A percentile compares a stretch with the other conserved stretches of the same genome.
Conservation (phyloP, 768 basidiomycete genomes). For the Mycena olivaceomarginata region DNA sequence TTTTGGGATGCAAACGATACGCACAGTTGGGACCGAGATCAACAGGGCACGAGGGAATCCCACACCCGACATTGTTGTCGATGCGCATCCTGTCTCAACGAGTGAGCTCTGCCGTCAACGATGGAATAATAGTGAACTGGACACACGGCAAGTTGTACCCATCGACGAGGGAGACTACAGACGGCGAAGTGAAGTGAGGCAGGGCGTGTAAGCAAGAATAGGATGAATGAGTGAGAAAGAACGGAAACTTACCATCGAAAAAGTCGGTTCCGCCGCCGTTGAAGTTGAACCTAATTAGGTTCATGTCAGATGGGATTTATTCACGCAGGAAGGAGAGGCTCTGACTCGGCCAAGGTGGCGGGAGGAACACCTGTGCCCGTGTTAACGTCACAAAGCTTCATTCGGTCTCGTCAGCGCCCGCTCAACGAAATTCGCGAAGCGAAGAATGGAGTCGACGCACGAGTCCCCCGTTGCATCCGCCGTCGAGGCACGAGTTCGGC, state of each 20-base stretch:
- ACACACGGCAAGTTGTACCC: constrained; percentile 68
- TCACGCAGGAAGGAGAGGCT: constrained; percentile 45
- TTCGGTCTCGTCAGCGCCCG: background rate
- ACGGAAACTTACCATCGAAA: background rate
- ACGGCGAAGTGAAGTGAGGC: no score
- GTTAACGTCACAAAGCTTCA: constrained; percentile 39
- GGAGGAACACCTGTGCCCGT: constrained; percentile 62
- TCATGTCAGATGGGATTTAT: no score
- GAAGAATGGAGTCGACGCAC: background rate
- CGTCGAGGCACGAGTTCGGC: constrained; percentile 65
- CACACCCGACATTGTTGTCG: constrained; percentile 57
- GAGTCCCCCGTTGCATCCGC: constrained; percentile 64
- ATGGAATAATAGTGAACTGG: background rate
- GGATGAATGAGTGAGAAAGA: no score
- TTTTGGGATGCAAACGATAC: background rate
- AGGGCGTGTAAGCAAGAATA: no score
- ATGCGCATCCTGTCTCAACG: constrained; percentile 42
- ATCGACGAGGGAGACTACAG: constrained; percentile 66
- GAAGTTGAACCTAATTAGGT: constrained; percentile 2
- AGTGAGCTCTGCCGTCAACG: background rate
- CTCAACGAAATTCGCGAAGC: constrained; percentile 51
- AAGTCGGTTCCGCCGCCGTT: constrained; percentile 7
- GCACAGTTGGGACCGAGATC: constrained; percentile 66
- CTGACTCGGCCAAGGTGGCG: constrained; percentile 66
- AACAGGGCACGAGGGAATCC: constrained; percentile 63